Conservation (phyloP, 208 protist genomes). For the Acanthamoeba healyi region DNA sequence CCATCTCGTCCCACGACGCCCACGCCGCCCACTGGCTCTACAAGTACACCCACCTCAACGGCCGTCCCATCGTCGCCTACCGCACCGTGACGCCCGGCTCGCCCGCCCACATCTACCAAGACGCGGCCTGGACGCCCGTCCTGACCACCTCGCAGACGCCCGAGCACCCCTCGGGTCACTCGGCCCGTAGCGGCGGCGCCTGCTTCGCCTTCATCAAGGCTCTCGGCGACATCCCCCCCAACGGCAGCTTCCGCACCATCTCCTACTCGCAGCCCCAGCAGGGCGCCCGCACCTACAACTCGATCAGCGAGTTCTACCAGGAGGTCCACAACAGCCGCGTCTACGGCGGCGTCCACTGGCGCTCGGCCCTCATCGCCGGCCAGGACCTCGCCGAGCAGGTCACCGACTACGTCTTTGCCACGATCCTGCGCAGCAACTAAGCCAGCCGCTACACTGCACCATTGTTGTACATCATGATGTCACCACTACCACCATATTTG, state of each 20-base stretch:
- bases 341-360: slow-evolving; percentile 52
- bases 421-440: background rate
- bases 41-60: slow-evolving; percentile 19
- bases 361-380: slow-evolving; percentile 11
- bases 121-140: background rate
- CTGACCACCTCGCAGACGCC: slow-evolving; percentile 58
- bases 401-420: slow-evolving; percentile 3
- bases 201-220: slow-evolving; percentile 33
- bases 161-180: slow-evolving; percentile 35
- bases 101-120: background rate
- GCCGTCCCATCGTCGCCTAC: slow-evolving; percentile 25
- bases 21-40: slow-evolving; percentile 24
- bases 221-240: background rate
- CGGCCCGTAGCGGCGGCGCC: slow-evolving; percentile 4
- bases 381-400: background rate
- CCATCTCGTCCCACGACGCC: slow-evolving; percentile 10
- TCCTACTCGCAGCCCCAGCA: slow-evolving; percentile 52
- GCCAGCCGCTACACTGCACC: no score
- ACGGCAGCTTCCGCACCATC: slow-evolving; percentile 13
- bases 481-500: no score
- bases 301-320: slow-evolving; percentile 44
- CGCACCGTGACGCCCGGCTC: slow-evolving; percentile 17
- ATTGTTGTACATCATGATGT: no score
- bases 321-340: slow-evolving; percentile 47
- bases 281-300: slow-evolving; percentile 25